Evolutionary conservation across 1,139 yeast species (phyloP), one percentile per base, ranked within the genome.

Genomic region (Lodderomyces pseudojiufengensis): DNA sequence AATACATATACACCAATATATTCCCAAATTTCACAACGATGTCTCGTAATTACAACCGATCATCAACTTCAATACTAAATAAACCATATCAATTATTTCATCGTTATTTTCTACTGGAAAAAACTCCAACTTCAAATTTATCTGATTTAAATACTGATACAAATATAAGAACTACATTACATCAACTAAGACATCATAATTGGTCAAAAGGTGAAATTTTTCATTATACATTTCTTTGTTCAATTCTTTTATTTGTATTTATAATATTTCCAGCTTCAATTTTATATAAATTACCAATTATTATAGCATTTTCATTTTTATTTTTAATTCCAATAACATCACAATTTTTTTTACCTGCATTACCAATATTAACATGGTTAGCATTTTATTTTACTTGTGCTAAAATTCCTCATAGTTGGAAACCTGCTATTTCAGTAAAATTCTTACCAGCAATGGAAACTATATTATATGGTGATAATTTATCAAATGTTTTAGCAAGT

Each of bases 361-460:
- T 88, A 52, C 97, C 98, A 3, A 79, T 94, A 21, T 74, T 84
- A 39, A 73, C 95, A 6, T 92, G 97, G 97, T 76, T 88, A 47
- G 78, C 90, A 21, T 70, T 92, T 40, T 92, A 82, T 61, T 88
- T 85, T 59, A 75, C 83, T 22, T 81, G 92, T 35, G 77, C 86
- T 15, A 83, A 78, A 51, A 84, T 92, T 46, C 90, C 95, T 9
- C 71, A 80, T 8, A 59, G 67, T 6, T 79, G 85, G 78, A 80
- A 95, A 54, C 96, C 97, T 3, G 85, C 90, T 14, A 94, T 92
- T 49, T 78, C 84, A 27, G 98, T 92, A 34, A 83, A 92, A 48
- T 84, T 87, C 16, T 72, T 92, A 32, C 98, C 99, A 0, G 95
- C 96, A 2, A 73, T 90, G 64, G 99, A 92, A 58, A 88, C 97